These are phyloP conservation scores for Aspergillus heteromorphus DNA, from an alignment of 495 filamentous ascomycete species.

Conservation along the genomic window DNA sequence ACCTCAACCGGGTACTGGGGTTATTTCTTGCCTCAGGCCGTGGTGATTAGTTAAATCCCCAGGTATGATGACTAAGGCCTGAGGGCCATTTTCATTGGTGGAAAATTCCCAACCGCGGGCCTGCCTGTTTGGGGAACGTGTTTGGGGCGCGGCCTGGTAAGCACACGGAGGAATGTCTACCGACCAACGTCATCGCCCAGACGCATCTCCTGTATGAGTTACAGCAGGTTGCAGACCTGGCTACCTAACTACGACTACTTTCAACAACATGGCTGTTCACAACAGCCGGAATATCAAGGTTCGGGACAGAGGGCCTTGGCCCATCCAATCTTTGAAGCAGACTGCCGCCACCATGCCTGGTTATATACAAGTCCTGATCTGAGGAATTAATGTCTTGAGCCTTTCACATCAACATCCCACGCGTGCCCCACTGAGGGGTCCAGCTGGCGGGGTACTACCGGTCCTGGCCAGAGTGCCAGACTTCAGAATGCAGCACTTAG, in stretches of 20 bases:
- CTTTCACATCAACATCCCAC: neutral
- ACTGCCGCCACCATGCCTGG: too few relatives aligned
- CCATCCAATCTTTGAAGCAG: too few relatives aligned
- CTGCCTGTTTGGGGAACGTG: constrained; percentile 6
- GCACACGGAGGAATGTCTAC: constrained; percentile 10
- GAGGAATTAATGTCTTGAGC: neutral
- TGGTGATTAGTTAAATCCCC: neutral
- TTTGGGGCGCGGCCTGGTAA: neutral
- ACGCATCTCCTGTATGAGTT: neutral
- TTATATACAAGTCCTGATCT: too few relatives aligned
- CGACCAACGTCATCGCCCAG: constrained; percentile 1
- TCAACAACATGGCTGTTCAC: neutral
- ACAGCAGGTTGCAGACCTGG: neutral
- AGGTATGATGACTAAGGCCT: neutral
- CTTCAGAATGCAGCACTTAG: too few relatives aligned
- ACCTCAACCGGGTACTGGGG: too few relatives aligned
- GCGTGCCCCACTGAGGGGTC: constrained; percentile 10
- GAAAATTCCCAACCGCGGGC: neutral
- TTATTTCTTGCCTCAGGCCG: neutral
- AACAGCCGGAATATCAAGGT: too few relatives aligned
- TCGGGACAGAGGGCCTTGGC: too few relatives aligned
- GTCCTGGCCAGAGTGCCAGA: neutral
- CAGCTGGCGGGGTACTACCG: constrained; percentile 2
- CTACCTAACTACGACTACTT: neutral
- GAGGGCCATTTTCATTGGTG: neutral